Evolutionary conservation across 2,329 filamentous ascomycete genomes (phyloP), one percentile per base, ranked within the genome.

Genomic region (Myriosclerotinia scirpicola): DNA sequence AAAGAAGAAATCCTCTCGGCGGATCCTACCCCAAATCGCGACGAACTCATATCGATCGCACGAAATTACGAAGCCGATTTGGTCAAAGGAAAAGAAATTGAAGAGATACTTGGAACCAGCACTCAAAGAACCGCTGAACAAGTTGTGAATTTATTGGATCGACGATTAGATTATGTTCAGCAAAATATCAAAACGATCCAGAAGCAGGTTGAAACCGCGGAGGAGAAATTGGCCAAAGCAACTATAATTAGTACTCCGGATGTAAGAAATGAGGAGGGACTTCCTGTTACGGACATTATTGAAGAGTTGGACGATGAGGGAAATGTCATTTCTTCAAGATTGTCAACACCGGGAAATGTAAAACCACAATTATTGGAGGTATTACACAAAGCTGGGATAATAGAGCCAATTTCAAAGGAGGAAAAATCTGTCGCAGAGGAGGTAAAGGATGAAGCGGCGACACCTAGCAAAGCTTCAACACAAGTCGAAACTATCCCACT

Each of bases 301-400:
- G 95, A 99, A 78, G 87, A 96, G 79, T 81, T 98, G 34, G 95
- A 98, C 75, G 93, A 97, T 11, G 86, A 96, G 14, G 95, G 89
- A 66, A 95, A 96, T 74, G 85, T 98, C 5, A 78, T 97, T 60
- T 90, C 86, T 0, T 87, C 84, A 72, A 85, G 81, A 65, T 79
- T 90, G 40, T 85, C 87, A 48, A 85, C 80, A n/a, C 90, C 92
- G 0, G 89, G 88, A 8, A 85, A 89, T 63, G 81, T 84, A 17
- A 85, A 90, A 22, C 81, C 87, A 11, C 85, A 90, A 71, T 81
- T 97, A 5, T 77, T 90, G 20, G 87, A 94, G 61, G 85, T 88
- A 0, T 79, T 97, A 66, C 83, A 89, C 73, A 93, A 93, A 76
- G 91, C 87, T n/a, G 92, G 92, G 2, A 80, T 91, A 12, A 79